Conservation (phyloP, 177 flowering plant species). For the Vitis hybrid region DNA sequence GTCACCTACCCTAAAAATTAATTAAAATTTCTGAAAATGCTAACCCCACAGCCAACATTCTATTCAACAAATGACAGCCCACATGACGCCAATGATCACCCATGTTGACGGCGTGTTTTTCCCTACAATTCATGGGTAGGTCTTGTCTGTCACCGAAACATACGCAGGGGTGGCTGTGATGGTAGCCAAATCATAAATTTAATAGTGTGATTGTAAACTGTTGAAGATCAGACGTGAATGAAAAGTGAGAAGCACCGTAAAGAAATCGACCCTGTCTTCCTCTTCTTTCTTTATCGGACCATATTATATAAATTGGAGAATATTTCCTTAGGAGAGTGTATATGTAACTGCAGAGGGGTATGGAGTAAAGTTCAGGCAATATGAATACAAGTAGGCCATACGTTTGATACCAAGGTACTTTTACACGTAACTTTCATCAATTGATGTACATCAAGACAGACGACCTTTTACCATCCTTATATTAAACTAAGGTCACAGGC, state of each 20-base stretch:
- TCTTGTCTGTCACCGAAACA: not conserved
- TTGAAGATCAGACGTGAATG: not conserved
- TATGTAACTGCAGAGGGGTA: conserved; percentile 13
- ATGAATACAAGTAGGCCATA: conserved; percentile 23
- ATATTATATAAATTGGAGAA: not conserved
- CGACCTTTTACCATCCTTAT: conserved; percentile 9
- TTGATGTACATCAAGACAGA: conserved; percentile 6
- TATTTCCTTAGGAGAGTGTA: not conserved
- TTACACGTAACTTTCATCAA: not conserved
- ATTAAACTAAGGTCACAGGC: not conserved
- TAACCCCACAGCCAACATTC: accelerated
- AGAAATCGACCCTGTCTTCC: not conserved
- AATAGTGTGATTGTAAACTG: not conserved
- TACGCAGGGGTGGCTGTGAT: not conserved
- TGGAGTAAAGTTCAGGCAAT: conserved; percentile 27
- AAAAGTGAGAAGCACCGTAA: not conserved
- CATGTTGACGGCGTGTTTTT: too few relatives aligned
- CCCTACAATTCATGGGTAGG: not conserved
- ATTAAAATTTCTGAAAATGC: too few relatives aligned
- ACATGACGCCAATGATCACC: too few relatives aligned
- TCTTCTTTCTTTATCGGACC: not conserved
- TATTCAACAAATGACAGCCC: too few relatives aligned
- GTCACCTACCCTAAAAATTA: not conserved
- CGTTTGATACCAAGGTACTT: not conserved
- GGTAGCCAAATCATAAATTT: not conserved